Percentiles rank a stretch among this genome's conserved stretches.
Evolutionary conservation across 768 basidiomycete species (phyloP).

Genomic region (Hericium alpestre): DNA sequence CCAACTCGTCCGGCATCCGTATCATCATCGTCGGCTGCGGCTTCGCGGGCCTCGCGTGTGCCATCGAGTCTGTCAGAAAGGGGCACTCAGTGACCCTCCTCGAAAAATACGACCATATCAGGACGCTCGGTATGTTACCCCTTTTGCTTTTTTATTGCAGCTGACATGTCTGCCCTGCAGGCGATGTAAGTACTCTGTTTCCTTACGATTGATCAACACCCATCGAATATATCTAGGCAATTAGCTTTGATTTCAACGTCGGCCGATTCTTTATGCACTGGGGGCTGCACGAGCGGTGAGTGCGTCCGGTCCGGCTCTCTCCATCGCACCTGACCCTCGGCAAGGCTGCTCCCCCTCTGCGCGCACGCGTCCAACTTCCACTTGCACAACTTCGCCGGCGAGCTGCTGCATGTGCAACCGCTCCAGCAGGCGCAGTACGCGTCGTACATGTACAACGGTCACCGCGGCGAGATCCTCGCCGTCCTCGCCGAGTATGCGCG

Average conservation of each 20-base stretch:
- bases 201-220: neutral
- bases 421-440: conserved; percentile 9
- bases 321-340: neutral
- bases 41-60: conserved; percentile 20
- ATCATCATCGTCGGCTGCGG: conserved; percentile 18
- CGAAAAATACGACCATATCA: conserved; percentile 14
- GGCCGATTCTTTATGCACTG: conserved; percentile 17
- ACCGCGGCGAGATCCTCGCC: conserved; percentile 18
- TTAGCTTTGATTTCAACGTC: conserved; percentile 14
- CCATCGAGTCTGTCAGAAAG: conserved; percentile 18
- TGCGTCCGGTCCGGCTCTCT: neutral
- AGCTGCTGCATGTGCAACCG: conserved; percentile 14
- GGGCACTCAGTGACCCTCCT: conserved; percentile 16
- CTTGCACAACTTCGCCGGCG: conserved; percentile 15
- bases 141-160: neutral
- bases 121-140: conserved; percentile 9
- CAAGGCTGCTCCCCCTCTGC: conserved; percentile 17
- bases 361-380: conserved; percentile 8
- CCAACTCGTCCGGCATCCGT: conserved; percentile 7
- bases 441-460: conserved; percentile 18
- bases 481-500: conserved; percentile 15
- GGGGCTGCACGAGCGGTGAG: conserved; percentile 14
- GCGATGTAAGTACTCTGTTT: conserved; percentile 6
- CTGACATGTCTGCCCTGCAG: conserved; percentile 1
- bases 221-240: conserved; percentile 5